Base-by-base conservation (phyloP, 345 rosid species). In the Zanthoxylum bungeanum region DNA sequence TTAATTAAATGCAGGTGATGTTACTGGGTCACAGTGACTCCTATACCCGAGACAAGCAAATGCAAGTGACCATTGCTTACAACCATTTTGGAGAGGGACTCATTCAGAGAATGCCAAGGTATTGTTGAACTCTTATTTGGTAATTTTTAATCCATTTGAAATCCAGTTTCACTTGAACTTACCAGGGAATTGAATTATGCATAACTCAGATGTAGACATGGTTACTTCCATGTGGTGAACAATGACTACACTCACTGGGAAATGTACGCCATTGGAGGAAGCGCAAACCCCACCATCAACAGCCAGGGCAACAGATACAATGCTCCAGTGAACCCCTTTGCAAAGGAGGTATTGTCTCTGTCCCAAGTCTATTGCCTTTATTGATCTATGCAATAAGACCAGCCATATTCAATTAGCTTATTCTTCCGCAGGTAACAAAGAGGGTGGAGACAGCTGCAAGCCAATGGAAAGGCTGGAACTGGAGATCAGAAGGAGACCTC, bases 51-150 rank as follows among this genome's bases (percentile, higher is more conserved):
- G 98, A 93, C 89, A 91, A 89, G 86, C 81, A 72, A 68, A 93
- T 93, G 98, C 97, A 91, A 75, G 98, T 91, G 44, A 93, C 98
- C 58, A 89, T 93, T 72, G 97, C 98, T 34, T 93, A 88, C 88
- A 93, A 91, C 87, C 98, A 93, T 77, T 93, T 93, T 66, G 97
- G 98, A 59, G 84, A 84, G 78, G 98, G 98, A 57, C 88, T 91
- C 49, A 89, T 91, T 75, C 98, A 93, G 89, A 89, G 98, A 78
- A 93, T 93, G 98, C 98, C 98, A 63, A 89, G 98, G 97, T 88
- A 81, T 39, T 42, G 28, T 56, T 14, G 31, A 30, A 7, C 39
- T 17, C 53, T 19, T 50, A 50, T 19, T 16, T 30, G 24, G n/a
- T 37, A 36, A 21, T 1, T 31, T 64, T 60, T 33, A 24, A 11